Evolutionary conservation across 306 rosid species (phyloP).

Genomic region (Cyclanthera cordifolia): DNA sequence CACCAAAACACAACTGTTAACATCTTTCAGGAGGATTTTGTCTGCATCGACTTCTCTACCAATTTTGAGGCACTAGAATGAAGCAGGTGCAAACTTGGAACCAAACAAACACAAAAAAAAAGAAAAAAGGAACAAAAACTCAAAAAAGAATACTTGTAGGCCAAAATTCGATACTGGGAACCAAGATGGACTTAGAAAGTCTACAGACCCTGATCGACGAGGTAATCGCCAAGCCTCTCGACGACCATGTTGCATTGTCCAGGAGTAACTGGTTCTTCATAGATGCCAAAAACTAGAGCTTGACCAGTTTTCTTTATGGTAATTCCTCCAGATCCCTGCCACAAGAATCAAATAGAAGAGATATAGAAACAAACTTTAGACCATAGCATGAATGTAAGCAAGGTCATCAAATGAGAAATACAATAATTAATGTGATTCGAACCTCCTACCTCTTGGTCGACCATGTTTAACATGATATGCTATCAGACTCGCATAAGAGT

Average conservation of each 20-base stretch:
- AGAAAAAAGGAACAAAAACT: neutral
- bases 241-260: conserved; percentile 97
- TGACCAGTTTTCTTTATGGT: conserved; percentile 88
- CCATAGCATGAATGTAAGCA: neutral
- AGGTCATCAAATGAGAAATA: neutral
- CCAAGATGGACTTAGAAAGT: conserved; percentile 16
- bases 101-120: conserved; percentile 14
- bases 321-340: conserved; percentile 84
- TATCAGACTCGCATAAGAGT: too few relatives aligned
- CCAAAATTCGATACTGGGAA: conserved; percentile 16
- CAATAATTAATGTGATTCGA: too few relatives aligned
- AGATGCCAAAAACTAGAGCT: conserved; percentile 77
- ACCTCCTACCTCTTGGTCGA: too few relatives aligned
- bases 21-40: conserved; percentile 40
- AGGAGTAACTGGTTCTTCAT: conserved; percentile 94
- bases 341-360: neutral
- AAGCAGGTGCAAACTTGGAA: conserved; percentile 26
- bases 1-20: conserved; percentile 9
- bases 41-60: conserved; percentile 39
- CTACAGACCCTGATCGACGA: conserved; percentile 83
- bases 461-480: too few relatives aligned
- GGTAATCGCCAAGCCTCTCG: conserved; percentile 96
- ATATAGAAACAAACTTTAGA: neutral
- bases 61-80: conserved; percentile 26
- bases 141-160: conserved; percentile 1